Evolutionary conservation across 305 asterid species (phyloP), one percentile per base, ranked within the genome.

Genomic region (Ruellia speciosa): DNA sequence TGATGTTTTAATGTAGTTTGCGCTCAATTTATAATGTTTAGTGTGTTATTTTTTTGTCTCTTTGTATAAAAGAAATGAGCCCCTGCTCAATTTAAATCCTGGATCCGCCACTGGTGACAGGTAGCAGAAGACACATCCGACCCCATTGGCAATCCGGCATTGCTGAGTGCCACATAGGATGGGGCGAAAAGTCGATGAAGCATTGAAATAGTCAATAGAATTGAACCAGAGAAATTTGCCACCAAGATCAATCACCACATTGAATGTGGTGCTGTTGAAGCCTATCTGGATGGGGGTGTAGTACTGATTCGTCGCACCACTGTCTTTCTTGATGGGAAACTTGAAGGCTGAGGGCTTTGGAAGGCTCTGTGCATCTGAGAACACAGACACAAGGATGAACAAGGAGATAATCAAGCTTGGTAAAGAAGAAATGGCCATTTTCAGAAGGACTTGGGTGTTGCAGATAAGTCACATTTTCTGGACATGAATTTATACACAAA

Each of bases 191-290:
- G 77, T 35, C 17, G 72, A 64, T 45, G 86, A 71, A 4, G 76
- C 60, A 0, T 33, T 7, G 68, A 74, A 68, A 65, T 79, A 79
- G 48, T 70, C 70, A 33, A 15, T 14, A 46, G 76, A 65, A 66
- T 74, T 71, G 79, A 79, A 79, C 71, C 71, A 76, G 0, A 63
- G 52, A 73, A 79, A 76, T 15, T 74, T 74, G 58, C 72, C 86
- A 0, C 82, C 80, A 12, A 79, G 78, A 43, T 79, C 86, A 39
- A 79, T n/a, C 7, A 74, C 80, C 0, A 66, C 66, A 15, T 69
- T 61, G 33, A 79, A 14, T 9, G 75, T 31, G 68, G 86, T 79
- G 72, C 28, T 6, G 2, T 62, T 67, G 53, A 76, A 58, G 19
- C 86, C 86, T 9, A 79, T 62, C 14, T 48, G 51, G n/a, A 74